Base-by-base conservation (phyloP, 495 filamentous ascomycete species). In the Mytilinidion resinicola region DNA sequence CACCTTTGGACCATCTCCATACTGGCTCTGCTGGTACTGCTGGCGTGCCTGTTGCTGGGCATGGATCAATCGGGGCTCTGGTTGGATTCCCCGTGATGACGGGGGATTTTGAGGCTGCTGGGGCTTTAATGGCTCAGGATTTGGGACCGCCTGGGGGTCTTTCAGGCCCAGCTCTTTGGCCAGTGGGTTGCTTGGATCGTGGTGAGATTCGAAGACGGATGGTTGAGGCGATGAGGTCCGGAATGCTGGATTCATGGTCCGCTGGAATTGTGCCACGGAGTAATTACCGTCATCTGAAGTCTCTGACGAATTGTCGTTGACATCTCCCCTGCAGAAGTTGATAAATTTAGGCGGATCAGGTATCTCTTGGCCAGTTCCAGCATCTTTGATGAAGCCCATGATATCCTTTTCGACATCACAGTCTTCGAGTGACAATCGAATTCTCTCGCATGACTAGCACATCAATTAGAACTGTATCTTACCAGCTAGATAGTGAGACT, bases 381-480 rank as follows among this genome's bases (percentile, higher is more conserved):
- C 78, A 43, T 96, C 91, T 60, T 81, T 86, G 72, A 99, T 97
- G 75, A 99, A 99, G 53, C 71, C 76, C 8, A 82, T 74, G 53
- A 99, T 96, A 69, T 99, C 95, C 69, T 93, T 95, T 70, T 96
- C 90, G 0, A 99, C 93, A 61, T 97, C 95, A 73, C 92, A 95
- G 63, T 87, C 85, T 73, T 99, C 95, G 0, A 99, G 77, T 9
- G 95, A 92, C 4, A 96, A 76, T n/a, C 95, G 84, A 59, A 99
- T 87, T 73, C 93, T 96, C 72, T 99, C 95, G 68, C 93, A 99
- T 19, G 93, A 91, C 67, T 85, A 60, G 35, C 15, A 34, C 35
- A 9, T 9, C 5, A 56, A 34, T 35, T n/a, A 51, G 25, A 4
- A 30, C 25, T 30, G 6, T 30, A 30, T 3, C 25, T 30, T 30